Percentiles rank a stretch among this genome's conserved stretches.
phyloP scores from a whole-genome alignment of 2,329 filamentous ascomycete genomes.

The Hymenoscyphus fraxineus region DNA sequence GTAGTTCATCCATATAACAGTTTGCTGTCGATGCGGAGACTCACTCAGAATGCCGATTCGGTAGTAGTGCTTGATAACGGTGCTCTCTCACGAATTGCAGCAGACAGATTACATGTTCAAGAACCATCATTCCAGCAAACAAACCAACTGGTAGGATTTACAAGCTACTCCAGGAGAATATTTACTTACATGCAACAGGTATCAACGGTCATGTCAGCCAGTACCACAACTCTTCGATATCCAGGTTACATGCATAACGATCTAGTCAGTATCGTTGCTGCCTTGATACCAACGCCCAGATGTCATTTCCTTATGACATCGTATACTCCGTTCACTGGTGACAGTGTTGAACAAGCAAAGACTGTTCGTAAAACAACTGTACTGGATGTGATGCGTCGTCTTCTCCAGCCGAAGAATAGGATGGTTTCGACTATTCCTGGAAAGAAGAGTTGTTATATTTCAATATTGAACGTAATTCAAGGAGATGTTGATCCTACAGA shows the following conservation, averaged over 20 bases:
- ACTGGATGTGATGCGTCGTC: conserved; percentile 90
- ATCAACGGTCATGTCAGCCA: conserved; percentile 97
- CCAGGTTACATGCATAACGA: conserved; percentile 99
- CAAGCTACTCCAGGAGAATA: neutral
- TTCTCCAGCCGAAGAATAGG: conserved; percentile 96
- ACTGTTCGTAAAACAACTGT: conserved; percentile 98
- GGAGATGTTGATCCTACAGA: conserved; percentile 97
- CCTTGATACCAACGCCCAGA: conserved; percentile 89
- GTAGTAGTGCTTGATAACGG: conserved; percentile 97
- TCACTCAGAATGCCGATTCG: conserved; percentile 95
- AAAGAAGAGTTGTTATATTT: conserved; percentile 99
- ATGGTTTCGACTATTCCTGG: conserved; percentile 96
- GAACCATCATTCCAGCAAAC: conserved; percentile 96
- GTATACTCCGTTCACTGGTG: conserved; percentile 95
- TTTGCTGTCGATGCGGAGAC: conserved; percentile 79
- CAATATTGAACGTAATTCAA: conserved; percentile 97
- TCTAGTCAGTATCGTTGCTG: conserved; percentile 92
- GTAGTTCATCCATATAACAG: conserved; percentile 99
- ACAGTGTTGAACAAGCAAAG: conserved; percentile 94
- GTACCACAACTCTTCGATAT: conserved; percentile 92
- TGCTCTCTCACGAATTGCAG: conserved; percentile 87
- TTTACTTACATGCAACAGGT: conserved; percentile 47
- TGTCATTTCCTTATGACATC: conserved; percentile 98
- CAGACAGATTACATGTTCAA: conserved; percentile 89
- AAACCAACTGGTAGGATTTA: conserved; percentile 73